Base-by-base conservation (phyloP, 352 stramenopile species). In the Phytophthora citrophthora region DNA sequence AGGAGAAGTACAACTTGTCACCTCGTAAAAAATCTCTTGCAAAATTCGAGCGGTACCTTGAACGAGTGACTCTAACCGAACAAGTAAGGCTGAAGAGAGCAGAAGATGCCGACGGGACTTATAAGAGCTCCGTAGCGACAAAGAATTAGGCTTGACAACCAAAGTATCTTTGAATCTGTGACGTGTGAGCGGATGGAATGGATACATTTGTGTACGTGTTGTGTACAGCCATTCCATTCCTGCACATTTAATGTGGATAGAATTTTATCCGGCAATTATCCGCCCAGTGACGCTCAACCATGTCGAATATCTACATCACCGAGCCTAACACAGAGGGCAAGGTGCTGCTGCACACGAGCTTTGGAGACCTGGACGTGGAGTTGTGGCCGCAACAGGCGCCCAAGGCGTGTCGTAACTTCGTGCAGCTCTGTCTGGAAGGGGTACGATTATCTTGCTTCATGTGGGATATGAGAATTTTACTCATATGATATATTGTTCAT, bases 231-330 rank as follows among this genome's bases (percentile, higher is more conserved):
- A 50, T 50, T 50, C 16, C 4, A 50, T 36, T 50, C n/a, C 10
- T 50, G 39, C 31, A 27, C 48, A 54, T 18, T 44, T 36, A n/a
- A n/a, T n/a, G n/a, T n/a, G n/a, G n/a, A n/a, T n/a, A n/a, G n/a
- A n/a, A n/a, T n/a, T n/a, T n/a, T 34, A 26, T 24, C 36, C 12
- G 32, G 16, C 48, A 27, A 43, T 29, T 54, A 43, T 26, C 16
- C 15, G 18, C 11, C 29, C 2, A 43, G 48, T 56, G 49, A 26
- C 54, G 23, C 41, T 50, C 31, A 13, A 13, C 8, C 61, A 99
- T 99, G 97, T 98, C 92, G 31, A 96, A 95, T 70, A 97, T 99
- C 39, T 99, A 99, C 76, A 93, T 97, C 48, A 98, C 94, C 2
- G 97, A 99, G 84, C 97, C 97, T 18, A 78, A 88, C 43, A 99